Percentiles rank a stretch among this genome's conserved stretches.
Evolutionary conservation across 2,329 filamentous ascomycete species (phyloP).

Genomic region (Biscogniauxia marginata): DNA sequence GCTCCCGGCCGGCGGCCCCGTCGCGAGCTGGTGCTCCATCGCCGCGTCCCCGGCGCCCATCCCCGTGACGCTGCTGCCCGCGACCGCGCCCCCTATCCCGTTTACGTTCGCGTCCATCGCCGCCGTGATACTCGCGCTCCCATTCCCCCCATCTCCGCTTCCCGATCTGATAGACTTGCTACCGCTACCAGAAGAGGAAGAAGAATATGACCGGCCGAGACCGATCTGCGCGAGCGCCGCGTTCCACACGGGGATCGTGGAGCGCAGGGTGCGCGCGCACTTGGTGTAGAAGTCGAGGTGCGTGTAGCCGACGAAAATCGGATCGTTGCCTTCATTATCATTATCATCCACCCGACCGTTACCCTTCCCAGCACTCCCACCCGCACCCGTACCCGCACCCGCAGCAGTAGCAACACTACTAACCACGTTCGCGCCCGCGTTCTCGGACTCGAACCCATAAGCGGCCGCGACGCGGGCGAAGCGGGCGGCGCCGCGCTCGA

Average conservation of each 20-base stretch:
- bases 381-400: background rate
- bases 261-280: conserved; percentile 18
- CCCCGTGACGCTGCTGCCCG: background rate
- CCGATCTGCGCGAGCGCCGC: conserved; percentile 21
- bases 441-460: conserved; percentile 18
- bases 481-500: conserved; percentile 18
- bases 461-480: conserved; percentile 18
- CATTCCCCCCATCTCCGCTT: background rate
- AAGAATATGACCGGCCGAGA: background rate
- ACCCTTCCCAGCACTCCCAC: background rate
- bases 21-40: background rate
- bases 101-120: background rate
- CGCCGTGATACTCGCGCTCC: background rate
- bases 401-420: background rate
- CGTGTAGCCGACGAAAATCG: background rate
- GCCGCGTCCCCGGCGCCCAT: background rate
- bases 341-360: background rate
- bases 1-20: conserved; percentile 1
- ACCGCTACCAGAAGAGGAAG: background rate
- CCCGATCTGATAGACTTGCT: background rate
- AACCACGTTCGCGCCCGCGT: background rate
- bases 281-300: conserved; percentile 21
- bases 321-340: conserved; percentile 14
- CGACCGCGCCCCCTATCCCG: background rate
- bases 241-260: conserved; percentile 23